These are phyloP conservation scores for Cladosporium sp. DNA, from an alignment of 2,329 filamentous ascomycete genomes.

Conservation along the genomic window DNA sequence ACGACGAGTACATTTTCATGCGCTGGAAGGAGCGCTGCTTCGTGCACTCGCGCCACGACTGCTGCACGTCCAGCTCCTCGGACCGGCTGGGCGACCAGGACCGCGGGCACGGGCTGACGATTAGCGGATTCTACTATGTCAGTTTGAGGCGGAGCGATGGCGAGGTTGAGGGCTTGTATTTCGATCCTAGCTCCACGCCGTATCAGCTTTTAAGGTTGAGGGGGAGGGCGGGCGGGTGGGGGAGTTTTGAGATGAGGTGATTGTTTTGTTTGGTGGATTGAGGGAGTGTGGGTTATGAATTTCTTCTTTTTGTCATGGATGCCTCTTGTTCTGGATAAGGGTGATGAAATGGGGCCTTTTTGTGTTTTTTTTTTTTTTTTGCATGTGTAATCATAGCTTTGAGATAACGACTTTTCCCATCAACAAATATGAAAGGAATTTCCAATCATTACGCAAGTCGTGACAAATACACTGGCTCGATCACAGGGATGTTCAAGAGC, in stretches of 20 bases:
- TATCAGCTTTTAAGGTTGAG: conserved; percentile 48
- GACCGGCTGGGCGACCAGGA: conserved; percentile 26
- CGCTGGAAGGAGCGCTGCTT: conserved; percentile 53
- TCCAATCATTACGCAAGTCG: too few species aligned
- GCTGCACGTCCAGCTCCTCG: conserved; percentile 13
- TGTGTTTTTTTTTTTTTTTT: too few species aligned
- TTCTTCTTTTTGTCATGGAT: too few species aligned
- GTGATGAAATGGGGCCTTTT: too few species aligned
- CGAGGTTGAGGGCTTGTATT: conserved; percentile 48
- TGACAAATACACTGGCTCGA: too few species aligned
- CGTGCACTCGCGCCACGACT: conserved; percentile 30
- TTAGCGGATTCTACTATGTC: conserved; percentile 52
- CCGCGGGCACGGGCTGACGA: conserved; percentile 45
- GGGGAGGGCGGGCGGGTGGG: conserved; percentile 33
- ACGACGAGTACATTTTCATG: conserved; percentile 51
- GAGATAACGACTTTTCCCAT: too few species aligned
- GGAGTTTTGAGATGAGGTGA: conserved; percentile 37
- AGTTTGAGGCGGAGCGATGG: conserved; percentile 45
- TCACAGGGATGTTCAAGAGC: too few species aligned
- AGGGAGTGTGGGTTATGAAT: background rate
- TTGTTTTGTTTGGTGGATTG: background rate
- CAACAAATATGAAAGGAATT: too few species aligned
- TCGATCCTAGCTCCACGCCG: conserved; percentile 50
- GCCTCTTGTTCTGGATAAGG: too few species aligned
- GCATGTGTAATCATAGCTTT: too few species aligned